phyloP scores from a whole-genome alignment of 2,329 filamentous ascomycete genomes.

The Parasarocladium wereldwijsianum region DNA sequence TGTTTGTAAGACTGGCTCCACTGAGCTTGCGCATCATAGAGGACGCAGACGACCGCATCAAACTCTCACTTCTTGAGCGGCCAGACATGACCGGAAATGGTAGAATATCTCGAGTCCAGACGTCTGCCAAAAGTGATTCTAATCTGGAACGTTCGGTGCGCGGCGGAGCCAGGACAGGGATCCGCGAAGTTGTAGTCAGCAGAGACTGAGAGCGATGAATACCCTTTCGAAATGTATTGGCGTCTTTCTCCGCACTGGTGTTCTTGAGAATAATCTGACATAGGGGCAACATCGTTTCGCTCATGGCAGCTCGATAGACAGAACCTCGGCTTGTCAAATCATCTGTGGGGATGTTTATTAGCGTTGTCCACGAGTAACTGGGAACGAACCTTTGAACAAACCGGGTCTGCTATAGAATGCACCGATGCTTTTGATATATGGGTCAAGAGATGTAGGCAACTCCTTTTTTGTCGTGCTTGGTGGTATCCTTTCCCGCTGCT shows the following conservation, averaged over 20 bases:
- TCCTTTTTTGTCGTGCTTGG: conserved; percentile 28
- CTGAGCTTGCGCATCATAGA: conserved; percentile 82
- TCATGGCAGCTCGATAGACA: conserved; percentile 63
- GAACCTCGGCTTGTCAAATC: conserved; percentile 55
- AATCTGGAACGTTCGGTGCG: conserved; percentile 64
- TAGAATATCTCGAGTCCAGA: conserved; percentile 71
- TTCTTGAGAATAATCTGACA: conserved; percentile 79
- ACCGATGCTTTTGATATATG: conserved; percentile 62
- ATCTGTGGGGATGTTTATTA: conserved; percentile 23
- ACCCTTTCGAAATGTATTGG: conserved; percentile 29
- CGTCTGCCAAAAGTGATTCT: conserved; percentile 57
- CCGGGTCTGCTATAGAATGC: conserved; percentile 61
- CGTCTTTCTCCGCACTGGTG: conserved; percentile 53
- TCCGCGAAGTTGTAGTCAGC: conserved; percentile 47
- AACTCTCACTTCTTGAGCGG: conserved; percentile 50
- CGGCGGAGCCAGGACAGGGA: conserved; percentile 59
- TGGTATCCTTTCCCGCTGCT: conserved; percentile 32
- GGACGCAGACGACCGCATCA: conserved; percentile 66
- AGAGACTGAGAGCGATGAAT: conserved; percentile 72
- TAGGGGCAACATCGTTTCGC: conserved; percentile 51
- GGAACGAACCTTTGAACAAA: conserved; percentile 13
- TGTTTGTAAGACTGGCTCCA: conserved; percentile 62
- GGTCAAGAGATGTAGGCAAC: conserved; percentile 47
- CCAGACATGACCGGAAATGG: conserved; percentile 71
- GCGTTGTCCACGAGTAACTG: neutral